Evolutionary conservation across 805 yeast species (phyloP), one percentile per base, ranked within the genome.

Genomic region (Candida nemodendra): DNA sequence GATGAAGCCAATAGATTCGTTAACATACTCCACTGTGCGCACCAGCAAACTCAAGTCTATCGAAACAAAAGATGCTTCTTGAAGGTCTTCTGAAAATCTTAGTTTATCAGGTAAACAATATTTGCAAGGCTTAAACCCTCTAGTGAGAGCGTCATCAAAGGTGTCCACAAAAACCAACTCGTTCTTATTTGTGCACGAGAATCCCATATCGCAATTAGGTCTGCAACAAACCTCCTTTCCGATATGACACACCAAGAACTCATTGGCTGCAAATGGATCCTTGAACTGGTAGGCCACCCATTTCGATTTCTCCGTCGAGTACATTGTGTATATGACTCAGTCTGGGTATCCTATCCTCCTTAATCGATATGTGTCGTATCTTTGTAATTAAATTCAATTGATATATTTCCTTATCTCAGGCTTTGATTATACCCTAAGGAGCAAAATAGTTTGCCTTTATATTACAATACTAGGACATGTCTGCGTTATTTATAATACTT

Each of bases 201-300:
- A 61, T 9, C 60, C 62, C 43, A 58, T 38, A 39, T 78, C 85
- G 58, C 90, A 83, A 51, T 78, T 81, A 5, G 90, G 88, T 34
- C 86, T 76, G 48, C 89, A 82, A 34, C 74, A 71, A n/a, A 51
- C 47, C 38, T 64, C 64, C 18, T 59, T 58, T 21, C 61, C 55
- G 41, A 64, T 64, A 54, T 72, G 69, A 49, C 78, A 69, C 16
- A 78, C 82, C 33, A 66, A 61, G 47, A 81, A 82, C 18, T 76
- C 62, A 28, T 74, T 74, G 0, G 81, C 72, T 9, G 85, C 81
- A 49, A 76, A 77, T 1, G 87, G 84, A 51, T 81, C 87, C 42
- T 73, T 66, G 56, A 76, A 77, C 51, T 78, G 80, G 56, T 77
- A 79, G 1, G 85, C 85, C 36, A 71, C 75, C 81, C 81, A 76